Percentiles rank a stretch among this genome's conserved stretches.
Evolutionary conservation across 176 grass and related monocot species (phyloP).

Genomic region (Oryza australiensis): DNA sequence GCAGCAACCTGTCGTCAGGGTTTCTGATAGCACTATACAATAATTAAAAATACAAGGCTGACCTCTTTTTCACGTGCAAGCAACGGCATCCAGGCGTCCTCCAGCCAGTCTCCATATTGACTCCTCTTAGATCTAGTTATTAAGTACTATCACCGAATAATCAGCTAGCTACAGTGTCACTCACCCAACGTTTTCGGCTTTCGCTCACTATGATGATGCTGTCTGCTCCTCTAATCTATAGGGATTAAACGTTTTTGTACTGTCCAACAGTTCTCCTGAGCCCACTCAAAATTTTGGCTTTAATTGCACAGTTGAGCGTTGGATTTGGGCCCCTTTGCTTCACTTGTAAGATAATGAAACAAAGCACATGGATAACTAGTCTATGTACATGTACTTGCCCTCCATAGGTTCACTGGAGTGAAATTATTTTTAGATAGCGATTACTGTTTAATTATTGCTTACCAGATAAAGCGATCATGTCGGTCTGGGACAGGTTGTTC

Average conservation of each 20-base stretch:
- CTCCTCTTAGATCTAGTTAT: constrained; percentile 13
- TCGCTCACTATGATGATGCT: neutral
- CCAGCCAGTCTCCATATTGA: constrained; percentile 30
- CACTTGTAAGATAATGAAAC: constrained; percentile 26
- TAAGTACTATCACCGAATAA: neutral
- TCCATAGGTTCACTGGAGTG: neutral
- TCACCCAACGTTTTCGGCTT: neutral
- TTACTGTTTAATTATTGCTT: constrained; percentile 32
- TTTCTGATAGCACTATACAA: neutral
- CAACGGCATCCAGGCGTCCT: neutral
- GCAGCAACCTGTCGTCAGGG: neutral
- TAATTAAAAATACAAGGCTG: constrained; percentile 32
- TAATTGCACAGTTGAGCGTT: neutral
- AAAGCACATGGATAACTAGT: constrained; percentile 13
- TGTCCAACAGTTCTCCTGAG: neutral
- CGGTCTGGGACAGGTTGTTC: constrained; percentile 76
- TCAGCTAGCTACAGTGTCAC: neutral
- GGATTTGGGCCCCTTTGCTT: constrained; percentile 10
- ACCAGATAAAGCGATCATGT: constrained; percentile 94
- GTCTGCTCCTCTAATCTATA: neutral
- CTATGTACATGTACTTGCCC: neutral
- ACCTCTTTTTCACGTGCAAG: constrained; percentile 37
- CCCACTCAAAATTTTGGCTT: neutral
- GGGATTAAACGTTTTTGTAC: neutral
- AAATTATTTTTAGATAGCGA: neutral